Percentiles rank a stretch among this genome's conserved stretches.
Conservation (phyloP, 805 yeast genomes). For the Pichia nanzhaoensis region DNA sequence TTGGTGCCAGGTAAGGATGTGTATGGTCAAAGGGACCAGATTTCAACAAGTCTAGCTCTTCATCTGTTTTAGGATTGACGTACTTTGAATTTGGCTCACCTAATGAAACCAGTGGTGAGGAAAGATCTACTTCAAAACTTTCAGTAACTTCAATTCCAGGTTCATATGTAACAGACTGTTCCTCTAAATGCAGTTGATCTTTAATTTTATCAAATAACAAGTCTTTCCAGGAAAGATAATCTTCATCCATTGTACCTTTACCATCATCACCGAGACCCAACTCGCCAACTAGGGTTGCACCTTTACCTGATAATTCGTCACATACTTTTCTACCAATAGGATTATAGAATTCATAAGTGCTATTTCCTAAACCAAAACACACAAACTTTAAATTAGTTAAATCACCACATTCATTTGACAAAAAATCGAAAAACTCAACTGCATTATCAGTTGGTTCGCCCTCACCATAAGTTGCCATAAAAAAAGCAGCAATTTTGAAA, state of each 20-base stretch:
- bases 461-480: conserved; percentile 94
- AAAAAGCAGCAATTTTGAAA: conserved; percentile 46
- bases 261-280: conserved; percentile 95
- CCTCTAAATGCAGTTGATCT: conserved; percentile 59
- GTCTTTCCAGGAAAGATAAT: conserved; percentile 90
- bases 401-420: conserved; percentile 51
- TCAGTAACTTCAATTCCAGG: conserved; percentile 51
- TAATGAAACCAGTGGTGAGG: conserved; percentile 40
- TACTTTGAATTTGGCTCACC: conserved; percentile 79
- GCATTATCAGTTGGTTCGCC: conserved; percentile 98
- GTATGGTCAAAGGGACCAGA: conserved; percentile 73
- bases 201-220: conserved; percentile 58
- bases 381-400: conserved; percentile 58
- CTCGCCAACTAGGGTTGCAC: conserved; percentile 68
- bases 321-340: conserved; percentile 64
- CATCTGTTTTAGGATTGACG: conserved; percentile 32
- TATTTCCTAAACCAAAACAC: conserved; percentile 89
- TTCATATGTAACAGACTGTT: conserved; percentile 72
- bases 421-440: conserved; percentile 63
- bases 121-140: conserved; percentile 26
- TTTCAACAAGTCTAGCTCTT: conserved; percentile 29
- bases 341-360: conserved; percentile 89
- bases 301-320: conserved; percentile 48
- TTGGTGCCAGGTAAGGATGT: conserved; percentile 77
- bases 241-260: conserved; percentile 90